These are phyloP conservation scores for Leccinum angustisporum DNA, from an alignment of 1,284 basidiomycete species.

Conservation along the genomic window DNA sequence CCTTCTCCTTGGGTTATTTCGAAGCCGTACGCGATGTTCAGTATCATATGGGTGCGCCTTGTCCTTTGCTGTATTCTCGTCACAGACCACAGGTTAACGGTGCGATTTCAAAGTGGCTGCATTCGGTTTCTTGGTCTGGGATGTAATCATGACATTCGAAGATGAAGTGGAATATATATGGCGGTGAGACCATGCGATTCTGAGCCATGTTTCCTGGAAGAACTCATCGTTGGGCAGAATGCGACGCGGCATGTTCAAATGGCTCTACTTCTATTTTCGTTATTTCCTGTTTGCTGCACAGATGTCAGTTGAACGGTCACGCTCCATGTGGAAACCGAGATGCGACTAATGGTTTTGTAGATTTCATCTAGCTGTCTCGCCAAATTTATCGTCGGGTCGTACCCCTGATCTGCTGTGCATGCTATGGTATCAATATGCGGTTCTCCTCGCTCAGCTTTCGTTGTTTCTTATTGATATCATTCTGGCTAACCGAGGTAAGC, in stretches of 20 bases:
- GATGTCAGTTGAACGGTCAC: conserved; percentile 12
- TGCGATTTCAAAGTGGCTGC: conserved; percentile 18
- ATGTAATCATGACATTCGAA: conserved; percentile 17
- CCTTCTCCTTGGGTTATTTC: conserved; percentile 10
- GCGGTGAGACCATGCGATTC: conserved; percentile 14
- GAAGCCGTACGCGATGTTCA: conserved; percentile 8
- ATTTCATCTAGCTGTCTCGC: conserved; percentile 11
- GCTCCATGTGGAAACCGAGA: not conserved
- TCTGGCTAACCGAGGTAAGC: conserved; percentile 23
- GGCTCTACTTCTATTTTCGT: conserved; percentile 26
- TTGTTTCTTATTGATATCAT: conserved; percentile 13
- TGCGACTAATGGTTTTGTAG: conserved; percentile 5
- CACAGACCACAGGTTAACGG: not conserved
- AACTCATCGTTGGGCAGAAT: conserved; percentile 11
- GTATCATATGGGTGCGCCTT: conserved; percentile 14
- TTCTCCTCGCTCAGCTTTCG: conserved; percentile 2
- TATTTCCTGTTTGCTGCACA: conserved; percentile 17
- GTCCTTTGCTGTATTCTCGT: not conserved
- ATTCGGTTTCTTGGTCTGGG: conserved; percentile 19
- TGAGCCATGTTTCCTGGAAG: not conserved
- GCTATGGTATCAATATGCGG: conserved; percentile 19
- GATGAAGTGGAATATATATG: conserved; percentile 26
- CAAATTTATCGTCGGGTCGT: conserved; percentile 14
- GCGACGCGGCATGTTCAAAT: conserved; percentile 16
- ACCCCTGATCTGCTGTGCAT: conserved; percentile 12